Base-by-base conservation (phyloP, 176 grass and related monocot genomes). In the Musa itinerans region DNA sequence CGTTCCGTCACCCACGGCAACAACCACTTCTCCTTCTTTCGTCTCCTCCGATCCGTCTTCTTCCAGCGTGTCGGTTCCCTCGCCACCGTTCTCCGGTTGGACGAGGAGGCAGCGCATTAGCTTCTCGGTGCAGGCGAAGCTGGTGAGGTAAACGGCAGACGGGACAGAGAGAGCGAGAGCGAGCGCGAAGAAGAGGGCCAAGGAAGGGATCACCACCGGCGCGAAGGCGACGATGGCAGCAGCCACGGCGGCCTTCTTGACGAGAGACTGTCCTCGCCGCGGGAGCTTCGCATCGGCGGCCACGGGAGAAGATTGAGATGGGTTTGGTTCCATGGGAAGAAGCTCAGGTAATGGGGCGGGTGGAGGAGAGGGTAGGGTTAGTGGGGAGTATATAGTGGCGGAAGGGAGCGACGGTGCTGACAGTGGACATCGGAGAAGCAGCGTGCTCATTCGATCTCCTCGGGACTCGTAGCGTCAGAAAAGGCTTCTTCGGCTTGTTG, bases 141-240 rank as follows among this genome's bases (percentile, higher is more conserved):
- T 72, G 83, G 78, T 67, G 21, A 81, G 78, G 78, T 76, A 81
- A 74, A 74, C 53, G 14, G 74, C 56, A 67, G 69, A 77, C 20
- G 84, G 79, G 62, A 86, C n/a, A 53, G 84, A 77, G 34, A 86
- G 62, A 13, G 61, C 79, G 9, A 79, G 7, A 10, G 68, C 64
- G 19, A 77, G 62, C 12, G 75, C 11, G 34, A 54, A 82, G 15
- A 82, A 52, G 71, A 79, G 10, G 9, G 82, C 0, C 7, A 86
- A 9, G 24, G 84, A 63, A 63, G 84, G 83, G 58, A 54, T 61
- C 11, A 85, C 73, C 0, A 85, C 58, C 9, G 75, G 84, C 4
- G 70, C 75, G 2, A 70, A 74, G 21, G 67, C 73, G 2, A 57
- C 65, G 43, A 70, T 27, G 11, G 77, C 76, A 23, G 74, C 67